Percentiles rank a stretch among this genome's conserved stretches.
Evolutionary conservation across 176 grass and related monocot genomes (phyloP).

Genomic region (Calamus simplicifolius): DNA sequence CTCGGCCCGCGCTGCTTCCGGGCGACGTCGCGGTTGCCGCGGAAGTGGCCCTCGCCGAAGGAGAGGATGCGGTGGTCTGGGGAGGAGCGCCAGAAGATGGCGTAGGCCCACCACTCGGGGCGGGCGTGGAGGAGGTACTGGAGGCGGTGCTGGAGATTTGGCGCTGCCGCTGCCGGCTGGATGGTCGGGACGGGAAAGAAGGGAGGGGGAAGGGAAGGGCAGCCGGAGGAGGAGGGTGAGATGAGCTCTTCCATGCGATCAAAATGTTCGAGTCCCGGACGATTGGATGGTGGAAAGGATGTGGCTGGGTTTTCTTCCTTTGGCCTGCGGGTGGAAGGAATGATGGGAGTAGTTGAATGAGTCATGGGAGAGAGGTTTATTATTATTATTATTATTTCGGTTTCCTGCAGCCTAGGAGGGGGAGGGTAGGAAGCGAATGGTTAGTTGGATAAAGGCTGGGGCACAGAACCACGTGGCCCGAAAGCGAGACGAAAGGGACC

Average conservation of each 20-base stretch:
- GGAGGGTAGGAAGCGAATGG: too few relatives aligned
- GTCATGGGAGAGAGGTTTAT: too few relatives aligned
- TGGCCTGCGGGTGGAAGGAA: too few relatives aligned
- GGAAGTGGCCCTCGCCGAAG: conserved; percentile 36
- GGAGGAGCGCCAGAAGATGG: conserved; percentile 7
- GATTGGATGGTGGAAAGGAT: too few relatives aligned
- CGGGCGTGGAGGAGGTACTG: neutral
- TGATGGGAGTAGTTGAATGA: too few relatives aligned
- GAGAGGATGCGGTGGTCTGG: conserved; percentile 2
- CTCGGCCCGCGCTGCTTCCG: conserved; percentile 4
- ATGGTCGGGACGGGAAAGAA: neutral
- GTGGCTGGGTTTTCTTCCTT: too few relatives aligned
- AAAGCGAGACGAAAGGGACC: too few relatives aligned
- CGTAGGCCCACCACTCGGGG: conserved; percentile 11
- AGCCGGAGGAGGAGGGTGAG: neutral
- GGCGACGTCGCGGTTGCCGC: conserved; percentile 1
- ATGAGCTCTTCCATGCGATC: neutral
- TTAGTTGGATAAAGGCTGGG: too few relatives aligned
- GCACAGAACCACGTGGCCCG: too few relatives aligned
- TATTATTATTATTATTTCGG: too few relatives aligned
- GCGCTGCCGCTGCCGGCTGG: neutral
- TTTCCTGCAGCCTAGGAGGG: too few relatives aligned
- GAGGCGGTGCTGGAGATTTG: neutral
- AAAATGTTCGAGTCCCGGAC: too few relatives aligned
- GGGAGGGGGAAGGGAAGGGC: neutral